Base-by-base conservation (phyloP, 2,329 filamentous ascomycete genomes). In the Neopestalotiopsis clavispora region DNA sequence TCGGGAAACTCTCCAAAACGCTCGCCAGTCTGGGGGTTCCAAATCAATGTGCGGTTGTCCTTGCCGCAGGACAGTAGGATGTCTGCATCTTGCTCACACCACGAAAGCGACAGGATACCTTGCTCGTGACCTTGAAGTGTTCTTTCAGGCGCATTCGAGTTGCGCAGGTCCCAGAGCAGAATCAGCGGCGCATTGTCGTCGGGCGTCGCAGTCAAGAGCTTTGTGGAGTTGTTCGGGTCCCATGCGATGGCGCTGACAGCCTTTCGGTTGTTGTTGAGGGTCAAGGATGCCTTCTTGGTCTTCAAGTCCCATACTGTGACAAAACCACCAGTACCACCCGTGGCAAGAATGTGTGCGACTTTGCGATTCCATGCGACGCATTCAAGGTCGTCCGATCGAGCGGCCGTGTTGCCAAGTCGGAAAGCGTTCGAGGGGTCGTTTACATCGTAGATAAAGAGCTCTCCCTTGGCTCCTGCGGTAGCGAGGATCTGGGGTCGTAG, bases 291-390 rank as follows among this genome's bases (percentile, higher is more conserved):
- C 84, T 97, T 98, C 88, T 97, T 98, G 13, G 94, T 94, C 85
- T 97, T 98, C 72, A 98, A 87, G 82, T 99, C 96, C 96, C 96
- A 99, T 20, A 99, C 95, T 2, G 96, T 98, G 45, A 98, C 95
- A 77, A 98, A 97, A 4, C 96, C 96, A 64, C 94, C 95, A 71
- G 90, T 92, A 78, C 95, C 95, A 73, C 96, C 96, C 10, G 95
- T 98, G 20, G 95, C 96, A 74, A 99, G 84, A 79, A 99, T 99
- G 79, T 99, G 95, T 14, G 95, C 90, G 57, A 98, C 95, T 84
- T 97, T 98, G 78, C 94, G 95, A 83, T 99, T 99, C 97, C 97
- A 99, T 74, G 97, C 95, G 70, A 99, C 86, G 73, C 95, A 97
- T 77, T 98, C 96, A 72, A 98, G 93, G 75, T 99, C 96, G 76